Evolutionary conservation across 305 asterid genomes (phyloP).

Genomic region (Fraxinus greggii): DNA sequence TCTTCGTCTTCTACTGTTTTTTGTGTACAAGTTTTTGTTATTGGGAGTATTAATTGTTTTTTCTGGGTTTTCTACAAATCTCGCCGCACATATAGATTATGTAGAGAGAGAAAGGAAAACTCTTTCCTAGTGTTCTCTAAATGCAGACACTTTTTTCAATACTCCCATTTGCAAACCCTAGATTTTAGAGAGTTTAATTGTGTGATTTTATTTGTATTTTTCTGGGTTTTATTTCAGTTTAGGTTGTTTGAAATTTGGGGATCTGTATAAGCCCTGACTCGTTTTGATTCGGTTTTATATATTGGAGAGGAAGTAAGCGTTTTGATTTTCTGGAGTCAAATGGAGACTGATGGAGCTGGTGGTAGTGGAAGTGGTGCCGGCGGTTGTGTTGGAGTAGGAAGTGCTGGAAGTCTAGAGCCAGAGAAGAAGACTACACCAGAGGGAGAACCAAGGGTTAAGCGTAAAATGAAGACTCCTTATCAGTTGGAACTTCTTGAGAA

Average conservation of each 20-base stretch:
- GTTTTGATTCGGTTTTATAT: constrained; percentile 9
- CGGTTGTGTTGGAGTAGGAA: constrained; percentile 18
- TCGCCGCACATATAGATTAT: constrained; percentile 63
- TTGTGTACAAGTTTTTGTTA: constrained; percentile 14
- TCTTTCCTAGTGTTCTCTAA: constrained; percentile 21
- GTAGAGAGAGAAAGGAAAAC: constrained; percentile 37
- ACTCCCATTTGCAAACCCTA: constrained; percentile 36
- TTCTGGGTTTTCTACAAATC: constrained; percentile 57
- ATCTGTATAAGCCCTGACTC: constrained; percentile 32
- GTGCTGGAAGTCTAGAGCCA: constrained; percentile 41
- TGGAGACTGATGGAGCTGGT: constrained; percentile 56
- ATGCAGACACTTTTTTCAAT: constrained; percentile 18
- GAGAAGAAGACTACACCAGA: constrained; percentile 50
- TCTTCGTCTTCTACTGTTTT: constrained; percentile 22
- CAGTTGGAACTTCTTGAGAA: constrained; percentile 85
- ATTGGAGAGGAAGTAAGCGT: constrained; percentile 14
- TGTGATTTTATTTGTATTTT: constrained; percentile 8
- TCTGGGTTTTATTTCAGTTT: constrained; percentile 26
- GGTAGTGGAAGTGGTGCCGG: constrained; percentile 24
- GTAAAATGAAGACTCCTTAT: constrained; percentile 85
- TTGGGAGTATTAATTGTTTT: constrained; percentile 47
- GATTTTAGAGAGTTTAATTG: constrained; percentile 22
- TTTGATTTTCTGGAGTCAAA: constrained; percentile 28
- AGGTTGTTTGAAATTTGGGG: constrained; percentile 33
- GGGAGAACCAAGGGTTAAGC: constrained; percentile 62